Percentiles rank a stretch among this genome's conserved stretches.
phyloP scores from a whole-genome alignment of 2,329 filamentous ascomycete genomes.

The Moelleriella libera region DNA sequence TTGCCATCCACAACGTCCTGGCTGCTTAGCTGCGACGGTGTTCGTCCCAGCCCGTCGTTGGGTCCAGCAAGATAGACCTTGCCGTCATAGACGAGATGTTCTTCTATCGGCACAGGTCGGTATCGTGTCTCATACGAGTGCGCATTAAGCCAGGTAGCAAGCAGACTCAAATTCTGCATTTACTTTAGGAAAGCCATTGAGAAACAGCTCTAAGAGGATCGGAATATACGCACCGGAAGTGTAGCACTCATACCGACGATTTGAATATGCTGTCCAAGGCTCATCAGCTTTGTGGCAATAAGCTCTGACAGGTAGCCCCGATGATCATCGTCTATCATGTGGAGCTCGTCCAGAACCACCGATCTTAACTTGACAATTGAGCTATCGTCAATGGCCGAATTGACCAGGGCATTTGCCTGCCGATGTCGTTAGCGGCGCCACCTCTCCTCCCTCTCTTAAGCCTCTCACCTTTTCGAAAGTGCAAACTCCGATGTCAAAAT shows the following conservation, averaged over 20 bases:
- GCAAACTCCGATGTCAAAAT: conserved; percentile 67
- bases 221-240: conserved; percentile 39
- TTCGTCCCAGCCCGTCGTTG: conserved; percentile 42
- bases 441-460: background rate
- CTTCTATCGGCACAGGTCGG: conserved; percentile 60
- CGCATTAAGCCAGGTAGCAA: conserved; percentile 56
- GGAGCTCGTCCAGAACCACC: conserved; percentile 65
- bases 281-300: conserved; percentile 59
- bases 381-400: conserved; percentile 58
- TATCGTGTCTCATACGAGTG: conserved; percentile 62
- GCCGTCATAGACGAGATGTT: conserved; percentile 60
- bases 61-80: conserved; percentile 46
- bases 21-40: conserved; percentile 34
- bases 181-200: background rate
- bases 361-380: conserved; percentile 48
- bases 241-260: conserved; percentile 73
- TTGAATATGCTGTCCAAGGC: conserved; percentile 51
- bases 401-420: conserved; percentile 61
- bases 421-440: conserved; percentile 2
- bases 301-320: conserved; percentile 65
- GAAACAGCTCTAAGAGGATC: background rate
- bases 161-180: conserved; percentile 49
- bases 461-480: conserved; percentile 55
- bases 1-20: conserved; percentile 18
- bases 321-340: conserved; percentile 67